Percentiles rank a stretch among this genome's conserved stretches.
Conservation (phyloP, 495 filamentous ascomycete species). For the Annulohypoxylon stygium region DNA sequence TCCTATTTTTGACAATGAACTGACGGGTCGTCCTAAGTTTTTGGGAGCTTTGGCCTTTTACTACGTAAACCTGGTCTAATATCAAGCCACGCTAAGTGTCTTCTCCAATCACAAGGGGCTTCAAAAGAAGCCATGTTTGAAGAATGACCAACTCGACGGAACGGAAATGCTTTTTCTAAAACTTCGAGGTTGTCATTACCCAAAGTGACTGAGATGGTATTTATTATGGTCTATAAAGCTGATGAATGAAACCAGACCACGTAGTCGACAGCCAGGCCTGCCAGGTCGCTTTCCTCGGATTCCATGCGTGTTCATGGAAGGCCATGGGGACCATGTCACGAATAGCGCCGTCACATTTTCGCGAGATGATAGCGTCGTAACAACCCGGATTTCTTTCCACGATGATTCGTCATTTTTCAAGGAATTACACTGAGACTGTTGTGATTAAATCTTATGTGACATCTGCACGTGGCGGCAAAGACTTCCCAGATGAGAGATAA, state of each 20-base stretch:
- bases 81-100: constrained; percentile 38
- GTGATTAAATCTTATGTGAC: constrained; percentile 30
- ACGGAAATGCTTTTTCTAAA: not conserved
- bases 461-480: constrained; percentile 34
- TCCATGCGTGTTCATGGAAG: constrained; percentile 7
- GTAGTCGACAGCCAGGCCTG: not conserved
- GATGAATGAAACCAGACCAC: constrained; percentile 4
- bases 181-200: not conserved
- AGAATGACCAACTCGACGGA: constrained; percentile 25
- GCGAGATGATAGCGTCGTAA: constrained; percentile 44
- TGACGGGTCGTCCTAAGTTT: not conserved
- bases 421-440: constrained; percentile 29
- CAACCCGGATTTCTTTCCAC: constrained; percentile 9
- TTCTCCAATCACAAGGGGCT: constrained; percentile 19
- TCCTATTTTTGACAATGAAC: constrained; percentile 16
- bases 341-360: constrained; percentile 39
- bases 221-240: constrained; percentile 5
- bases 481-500: constrained; percentile 15
- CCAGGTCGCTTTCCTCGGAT: constrained; percentile 7
- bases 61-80: constrained; percentile 31
- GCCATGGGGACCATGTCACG: constrained; percentile 18
- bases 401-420: constrained; percentile 37
- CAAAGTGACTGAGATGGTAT: not conserved
- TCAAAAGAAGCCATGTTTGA: constrained; percentile 24
- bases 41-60: constrained; percentile 5